phyloP scores from a whole-genome alignment of 2,329 filamentous ascomycete genomes.

The Diaporthe australafricana region DNA sequence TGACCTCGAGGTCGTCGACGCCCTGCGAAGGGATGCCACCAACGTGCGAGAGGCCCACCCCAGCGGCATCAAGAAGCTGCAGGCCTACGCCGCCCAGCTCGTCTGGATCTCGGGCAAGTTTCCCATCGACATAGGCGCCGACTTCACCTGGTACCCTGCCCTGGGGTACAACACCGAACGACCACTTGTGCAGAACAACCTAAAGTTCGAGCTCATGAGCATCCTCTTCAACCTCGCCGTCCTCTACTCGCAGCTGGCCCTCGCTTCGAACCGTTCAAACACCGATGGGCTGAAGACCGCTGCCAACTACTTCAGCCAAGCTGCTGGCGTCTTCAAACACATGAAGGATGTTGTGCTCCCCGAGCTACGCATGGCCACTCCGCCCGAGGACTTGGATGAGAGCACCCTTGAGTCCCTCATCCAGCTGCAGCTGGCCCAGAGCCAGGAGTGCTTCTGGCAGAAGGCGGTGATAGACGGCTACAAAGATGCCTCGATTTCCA shows the following conservation, averaged over 20 bases:
- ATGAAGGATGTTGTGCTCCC: conserved; percentile 82
- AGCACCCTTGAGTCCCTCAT: conserved; percentile 86
- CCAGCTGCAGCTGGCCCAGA: conserved; percentile 88
- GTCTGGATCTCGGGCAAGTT: conserved; percentile 96
- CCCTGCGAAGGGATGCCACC: conserved; percentile 85
- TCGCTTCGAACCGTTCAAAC: conserved; percentile 80
- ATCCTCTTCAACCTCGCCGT: conserved; percentile 93
- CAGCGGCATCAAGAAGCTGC: conserved; percentile 88
- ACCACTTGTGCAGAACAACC: conserved; percentile 74
- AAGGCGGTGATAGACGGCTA: conserved; percentile 95
- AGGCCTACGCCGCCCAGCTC: conserved; percentile 90
- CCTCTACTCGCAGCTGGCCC: conserved; percentile 91
- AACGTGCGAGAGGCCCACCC: conserved; percentile 89
- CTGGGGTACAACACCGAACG: conserved; percentile 88
- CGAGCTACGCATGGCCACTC: conserved; percentile 82
- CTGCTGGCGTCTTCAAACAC: conserved; percentile 85
- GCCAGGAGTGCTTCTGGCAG: conserved; percentile 98
- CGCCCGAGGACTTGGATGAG: conserved; percentile 95
- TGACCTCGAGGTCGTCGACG: conserved; percentile 87
- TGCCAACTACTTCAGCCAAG: conserved; percentile 88
- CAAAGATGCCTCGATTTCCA: conserved; percentile 92
- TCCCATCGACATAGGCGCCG: conserved; percentile 93
- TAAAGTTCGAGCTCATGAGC: conserved; percentile 89
- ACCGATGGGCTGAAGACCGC: conserved; percentile 88
- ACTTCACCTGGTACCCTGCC: conserved; percentile 96